These are phyloP conservation scores for Gaultheria prostrata DNA, from an alignment of 148 eudicot species.

Conservation along the genomic window DNA sequence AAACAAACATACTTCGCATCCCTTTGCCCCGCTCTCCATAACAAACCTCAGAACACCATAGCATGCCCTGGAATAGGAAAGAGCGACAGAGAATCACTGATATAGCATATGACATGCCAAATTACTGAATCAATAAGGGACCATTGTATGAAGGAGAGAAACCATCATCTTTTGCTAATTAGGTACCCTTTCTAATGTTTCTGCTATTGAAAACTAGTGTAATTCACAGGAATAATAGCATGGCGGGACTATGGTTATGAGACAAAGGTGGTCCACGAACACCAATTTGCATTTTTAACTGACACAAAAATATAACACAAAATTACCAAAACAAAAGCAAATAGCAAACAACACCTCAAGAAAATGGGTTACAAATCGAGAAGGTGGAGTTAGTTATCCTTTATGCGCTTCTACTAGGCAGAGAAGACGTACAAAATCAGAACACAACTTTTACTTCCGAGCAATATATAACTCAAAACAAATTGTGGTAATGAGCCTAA, in stretches of 20 bases:
- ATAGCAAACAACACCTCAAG: background rate
- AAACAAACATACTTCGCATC: conserved; percentile 52
- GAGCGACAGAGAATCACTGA: background rate
- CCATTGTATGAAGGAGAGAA: background rate
- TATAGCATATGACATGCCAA: background rate
- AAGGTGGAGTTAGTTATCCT: background rate
- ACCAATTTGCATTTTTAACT: conserved; percentile 53
- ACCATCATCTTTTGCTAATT: background rate
- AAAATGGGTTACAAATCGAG: background rate
- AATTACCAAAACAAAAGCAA: background rate
- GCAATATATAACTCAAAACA: background rate
- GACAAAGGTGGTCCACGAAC: conserved; percentile 39
- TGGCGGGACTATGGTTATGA: conserved; percentile 44
- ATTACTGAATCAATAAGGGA: background rate
- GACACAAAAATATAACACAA: conserved; percentile 26
- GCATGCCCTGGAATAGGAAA: conserved; percentile 51
- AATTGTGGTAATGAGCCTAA: background rate
- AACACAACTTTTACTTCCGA: background rate
- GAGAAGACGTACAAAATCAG: background rate
- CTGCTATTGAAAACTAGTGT: conserved; percentile 19
- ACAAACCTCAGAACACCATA: conserved; percentile 68
- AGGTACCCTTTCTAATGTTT: conserved; percentile 27
- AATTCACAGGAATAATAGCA: conserved; percentile 25
- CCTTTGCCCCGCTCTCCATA: conserved; percentile 80
- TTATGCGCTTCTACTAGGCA: background rate